Base-by-base conservation (phyloP, 2,329 filamentous ascomycete species). In the Diaporthe humulicola region DNA sequence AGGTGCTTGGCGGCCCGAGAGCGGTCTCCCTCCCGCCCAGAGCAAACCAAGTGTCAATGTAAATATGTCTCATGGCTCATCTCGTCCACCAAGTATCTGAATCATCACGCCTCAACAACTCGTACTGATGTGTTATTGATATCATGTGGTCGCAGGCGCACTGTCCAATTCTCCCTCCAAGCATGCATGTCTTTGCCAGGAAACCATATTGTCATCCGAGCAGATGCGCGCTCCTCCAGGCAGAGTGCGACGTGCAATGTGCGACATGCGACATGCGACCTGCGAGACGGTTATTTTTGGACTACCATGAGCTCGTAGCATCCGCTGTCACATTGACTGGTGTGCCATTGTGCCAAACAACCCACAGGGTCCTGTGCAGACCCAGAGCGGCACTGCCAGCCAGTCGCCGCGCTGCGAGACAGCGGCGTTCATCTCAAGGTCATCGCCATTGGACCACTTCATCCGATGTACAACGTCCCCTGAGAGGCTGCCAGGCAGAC, bases 311-410 rank as follows among this genome's bases (percentile, higher is more conserved):
- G 10, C 19, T 42, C 42, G 42, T 52, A 33, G 9, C 45, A 38
- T 67, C 48, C 33, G 45, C 30, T 10, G 64, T 69, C 64, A 69
- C 48, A 40, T 54, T 52, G n/a, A 7, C 45, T 14, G n/a, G 45
- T 69, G 64, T 69, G 48, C 45, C 64, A 69, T 69, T 52, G 45
- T 40, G 4, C 36, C 30, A 69, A 54, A 54, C 64, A 52, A 17
- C n/a, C n/a, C 33, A 28, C 64, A 67, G 45, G 61, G 61, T 14
- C 15, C 61, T 50, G 28, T 38, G 22, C 45, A 38, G 28, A 25
- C 45, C 25, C 30, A 52, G 45, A 22, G 28, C 45, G n/a, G 8
- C 9, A 15, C 19, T 67, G 45, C 30, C 30, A 22, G 64, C 45
- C 61, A 67, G 30, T 50, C 61, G 42, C 28, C 30, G 30, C 30